A percentile compares a stretch with the other conserved stretches of the same genome.
Conservation (phyloP, 164 flowering plant genomes). For the Nelumbo lutea region DNA sequence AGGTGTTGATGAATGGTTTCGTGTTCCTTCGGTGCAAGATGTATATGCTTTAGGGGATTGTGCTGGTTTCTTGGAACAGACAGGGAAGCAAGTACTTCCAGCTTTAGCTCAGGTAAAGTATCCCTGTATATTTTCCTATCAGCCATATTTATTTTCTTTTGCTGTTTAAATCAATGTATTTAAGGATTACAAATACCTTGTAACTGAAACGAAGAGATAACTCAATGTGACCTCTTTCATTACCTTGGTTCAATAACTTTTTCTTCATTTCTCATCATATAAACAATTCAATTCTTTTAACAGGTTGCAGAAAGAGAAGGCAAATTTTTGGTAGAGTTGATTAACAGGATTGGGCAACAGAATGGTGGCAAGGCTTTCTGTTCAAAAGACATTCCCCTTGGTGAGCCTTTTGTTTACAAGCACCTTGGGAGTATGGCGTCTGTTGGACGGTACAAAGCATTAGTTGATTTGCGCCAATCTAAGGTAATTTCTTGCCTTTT, state of each 20-base stretch:
- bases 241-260: no score
- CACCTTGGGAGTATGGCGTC: constrained; percentile 98
- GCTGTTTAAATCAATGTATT: no score
- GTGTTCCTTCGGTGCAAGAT: constrained; percentile 80
- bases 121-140: not conserved
- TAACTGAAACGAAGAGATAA: no score
- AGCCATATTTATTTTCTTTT: not conserved
- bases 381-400: constrained; percentile 48
- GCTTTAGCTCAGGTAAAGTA: constrained; percentile 81
- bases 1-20: constrained; percentile 92
- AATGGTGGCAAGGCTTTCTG: constrained; percentile 71
- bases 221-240: no score
- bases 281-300: not conserved
- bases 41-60: constrained; percentile 92
- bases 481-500: constrained; percentile 42
- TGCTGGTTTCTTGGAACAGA: constrained; percentile 82
- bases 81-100: constrained; percentile 83
- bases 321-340: constrained; percentile 53
- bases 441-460: constrained; percentile 90
- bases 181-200: no score
- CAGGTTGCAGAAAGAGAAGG: constrained; percentile 99
- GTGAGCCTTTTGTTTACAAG: constrained; percentile 75
- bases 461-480: constrained; percentile 89
- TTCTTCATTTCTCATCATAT: not conserved
- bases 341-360: constrained; percentile 67